Base-by-base conservation (phyloP, 1,284 basidiomycete genomes). In the Rhodotorula sp. region DNA sequence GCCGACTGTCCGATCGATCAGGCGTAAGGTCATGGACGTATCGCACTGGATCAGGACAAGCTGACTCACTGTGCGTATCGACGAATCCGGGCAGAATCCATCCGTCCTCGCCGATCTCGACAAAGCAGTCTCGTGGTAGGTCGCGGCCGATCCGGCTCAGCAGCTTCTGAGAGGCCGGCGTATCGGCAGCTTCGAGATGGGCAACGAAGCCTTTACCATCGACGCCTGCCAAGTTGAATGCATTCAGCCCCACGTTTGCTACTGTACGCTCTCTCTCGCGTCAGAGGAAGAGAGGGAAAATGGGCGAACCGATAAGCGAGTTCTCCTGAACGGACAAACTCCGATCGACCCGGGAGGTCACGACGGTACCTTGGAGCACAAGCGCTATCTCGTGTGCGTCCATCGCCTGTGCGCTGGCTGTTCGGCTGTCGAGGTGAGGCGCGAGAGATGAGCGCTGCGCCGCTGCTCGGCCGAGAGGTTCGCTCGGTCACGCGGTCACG, bases 51-150 rank as follows among this genome's bases (percentile, higher is more conserved):
- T 5, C 16, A 14, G 7, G 14, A 1, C 10, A 46, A 20, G 14
- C 12, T 3, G 10, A 62, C 69, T 21, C 39, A 70, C 68, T 70
- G 65, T 75, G 72, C 14, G 70, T 75, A 58, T 76, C 78, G 12
- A 79, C 75, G 39, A 92, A 94, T 0, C 88, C 87, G 0, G 91
- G 91, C 8, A 91, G 76, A 51, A 93, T 72, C 81, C 93, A 92
- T 58, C 84, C 85, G 31, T 64, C 62, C 60, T 57, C 64, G 51
- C 64, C 78, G 64, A 71, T 73, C 54, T 56, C 77, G 70, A 61
- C 71, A 43, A 51, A 57, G 39, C 56, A 64, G 58, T 62, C 77
- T 16, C 15, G 62, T 18, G 60, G 10, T 47, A 61, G 21, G 8
- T 54, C 15, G 18, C 61, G 20, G 34, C 58, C 51, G 43, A 62